Evolutionary conservation across 2,329 filamentous ascomycete species (phyloP).

Genomic region (Fusarium agapanthi): DNA sequence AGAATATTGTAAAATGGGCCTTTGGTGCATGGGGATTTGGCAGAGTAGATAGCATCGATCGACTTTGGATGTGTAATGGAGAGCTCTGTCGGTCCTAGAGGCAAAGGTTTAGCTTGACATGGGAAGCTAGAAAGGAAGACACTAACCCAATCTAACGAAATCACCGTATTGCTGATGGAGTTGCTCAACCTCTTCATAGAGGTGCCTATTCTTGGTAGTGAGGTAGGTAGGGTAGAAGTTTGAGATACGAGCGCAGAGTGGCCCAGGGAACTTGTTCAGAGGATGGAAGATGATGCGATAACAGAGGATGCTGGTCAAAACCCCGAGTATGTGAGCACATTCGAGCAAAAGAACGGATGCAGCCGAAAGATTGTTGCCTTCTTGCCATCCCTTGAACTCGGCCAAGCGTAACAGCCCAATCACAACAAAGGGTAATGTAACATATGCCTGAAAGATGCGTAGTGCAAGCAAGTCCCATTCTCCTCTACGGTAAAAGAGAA

Average conservation of each 20-base stretch:
- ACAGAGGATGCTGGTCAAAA: conserved; percentile 8
- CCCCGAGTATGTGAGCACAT: not conserved
- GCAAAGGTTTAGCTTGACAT: not conserved
- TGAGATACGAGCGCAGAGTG: conserved; percentile 39
- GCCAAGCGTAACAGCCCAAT: not conserved
- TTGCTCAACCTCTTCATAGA: conserved; percentile 40
- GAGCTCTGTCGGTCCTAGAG: conserved; percentile 12
- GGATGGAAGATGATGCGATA: conserved; percentile 35
- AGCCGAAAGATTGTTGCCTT: not conserved
- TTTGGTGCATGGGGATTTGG: conserved; percentile 12
- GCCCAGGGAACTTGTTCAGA: conserved; percentile 42
- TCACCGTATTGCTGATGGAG: conserved; percentile 21
- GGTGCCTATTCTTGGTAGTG: conserved; percentile 31
- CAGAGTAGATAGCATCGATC: conserved; percentile 2
- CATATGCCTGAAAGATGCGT: conserved; percentile 9
- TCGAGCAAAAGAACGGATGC: not conserved
- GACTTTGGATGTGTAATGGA: conserved; percentile 11
- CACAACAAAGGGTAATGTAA: not conserved
- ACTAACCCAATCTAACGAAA: conserved; percentile 16
- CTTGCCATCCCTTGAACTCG: not conserved
- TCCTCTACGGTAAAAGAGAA: conserved; percentile 35
- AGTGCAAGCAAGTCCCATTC: conserved; percentile 39
- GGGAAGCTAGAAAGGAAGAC: too few relatives aligned
- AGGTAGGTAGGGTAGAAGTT: conserved; percentile 38
- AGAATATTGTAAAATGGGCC: conserved; percentile 23